phyloP scores from a whole-genome alignment of 139 green algal species.

The Volvox africanus region DNA sequence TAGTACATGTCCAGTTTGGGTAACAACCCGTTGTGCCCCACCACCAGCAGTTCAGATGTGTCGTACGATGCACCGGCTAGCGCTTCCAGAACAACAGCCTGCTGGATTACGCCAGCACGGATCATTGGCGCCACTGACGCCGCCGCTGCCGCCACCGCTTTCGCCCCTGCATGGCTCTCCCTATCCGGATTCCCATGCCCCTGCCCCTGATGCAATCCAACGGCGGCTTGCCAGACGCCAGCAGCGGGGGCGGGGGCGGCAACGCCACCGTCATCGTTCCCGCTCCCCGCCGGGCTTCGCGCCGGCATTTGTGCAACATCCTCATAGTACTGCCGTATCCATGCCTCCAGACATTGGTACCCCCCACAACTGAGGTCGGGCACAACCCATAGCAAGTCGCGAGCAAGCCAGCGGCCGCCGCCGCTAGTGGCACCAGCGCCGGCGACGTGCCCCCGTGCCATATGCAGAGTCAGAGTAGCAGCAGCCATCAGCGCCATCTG shows the following conservation, averaged over 20 bases:
- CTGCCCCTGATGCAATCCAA: neutral
- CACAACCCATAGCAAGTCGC: conserved; percentile 81
- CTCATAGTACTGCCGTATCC: conserved; percentile 65
- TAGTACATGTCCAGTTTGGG: conserved; percentile 86
- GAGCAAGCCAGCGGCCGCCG: conserved; percentile 72
- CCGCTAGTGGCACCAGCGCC: neutral
- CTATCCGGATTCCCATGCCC: no score
- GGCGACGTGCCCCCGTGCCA: conserved; percentile 35
- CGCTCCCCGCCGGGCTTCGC: neutral
- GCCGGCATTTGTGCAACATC: neutral
- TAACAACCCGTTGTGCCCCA: conserved; percentile 75
- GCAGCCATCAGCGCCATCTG: conserved; percentile 19
- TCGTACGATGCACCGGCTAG: conserved; percentile 26
- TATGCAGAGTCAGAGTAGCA: conserved; percentile 59
- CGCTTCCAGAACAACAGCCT: conserved; percentile 82
- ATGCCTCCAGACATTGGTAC: conserved; percentile 59
- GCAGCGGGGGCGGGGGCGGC: neutral
- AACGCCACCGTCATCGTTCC: neutral
- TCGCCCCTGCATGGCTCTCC: no score
- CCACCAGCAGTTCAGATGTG: conserved; percentile 65
- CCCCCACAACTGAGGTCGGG: conserved; percentile 66
- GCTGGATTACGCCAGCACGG: conserved; percentile 71
- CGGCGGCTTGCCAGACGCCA: neutral
- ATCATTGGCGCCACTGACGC: conserved; percentile 9
- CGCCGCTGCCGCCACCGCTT: no score